A percentile compares a stretch with the other conserved stretches of the same genome.
Evolutionary conservation across 2,329 filamentous ascomycete genomes (phyloP).

Genomic region (Ophiocordyceps camponoti-saundersi): DNA sequence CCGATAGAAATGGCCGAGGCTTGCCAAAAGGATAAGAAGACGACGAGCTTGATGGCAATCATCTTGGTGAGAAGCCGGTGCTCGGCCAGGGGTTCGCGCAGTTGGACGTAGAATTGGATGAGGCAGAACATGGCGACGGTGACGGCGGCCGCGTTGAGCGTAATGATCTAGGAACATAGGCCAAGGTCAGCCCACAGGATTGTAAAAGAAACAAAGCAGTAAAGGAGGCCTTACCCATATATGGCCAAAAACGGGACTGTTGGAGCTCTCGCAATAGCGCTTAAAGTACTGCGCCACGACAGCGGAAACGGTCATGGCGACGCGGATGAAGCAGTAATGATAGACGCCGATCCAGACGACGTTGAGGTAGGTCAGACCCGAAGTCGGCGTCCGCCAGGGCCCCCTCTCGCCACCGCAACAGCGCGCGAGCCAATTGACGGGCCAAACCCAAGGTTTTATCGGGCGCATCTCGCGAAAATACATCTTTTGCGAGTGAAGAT

Average conservation of each 20-base stretch:
- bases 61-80: constrained; percentile 67
- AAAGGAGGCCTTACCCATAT: constrained; percentile 51
- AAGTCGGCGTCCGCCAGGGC: constrained; percentile 55
- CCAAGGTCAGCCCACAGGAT: not conserved
- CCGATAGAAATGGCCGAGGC: constrained; percentile 31
- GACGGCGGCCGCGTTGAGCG: constrained; percentile 55
- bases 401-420: constrained; percentile 55
- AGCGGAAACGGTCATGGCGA: constrained; percentile 63
- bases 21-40: constrained; percentile 89
- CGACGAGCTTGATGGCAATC: constrained; percentile 73
- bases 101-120: constrained; percentile 72
- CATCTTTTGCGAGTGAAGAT: constrained; percentile 64
- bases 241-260: constrained; percentile 64
- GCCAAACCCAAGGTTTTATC: constrained; percentile 57
- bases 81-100: constrained; percentile 48
- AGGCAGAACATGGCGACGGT: constrained; percentile 78
- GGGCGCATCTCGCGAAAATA: constrained; percentile 57
- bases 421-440: constrained; percentile 51
- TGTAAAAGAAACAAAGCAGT: not conserved
- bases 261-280: constrained; percentile 62
- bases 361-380: constrained; percentile 82
- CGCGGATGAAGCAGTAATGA: constrained; percentile 71
- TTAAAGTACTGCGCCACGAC: constrained; percentile 54
- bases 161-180: constrained; percentile 30
- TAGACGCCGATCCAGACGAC: constrained; percentile 70